Conservation (phyloP, 139 green algal species). For the Closterium sp. region DNA sequence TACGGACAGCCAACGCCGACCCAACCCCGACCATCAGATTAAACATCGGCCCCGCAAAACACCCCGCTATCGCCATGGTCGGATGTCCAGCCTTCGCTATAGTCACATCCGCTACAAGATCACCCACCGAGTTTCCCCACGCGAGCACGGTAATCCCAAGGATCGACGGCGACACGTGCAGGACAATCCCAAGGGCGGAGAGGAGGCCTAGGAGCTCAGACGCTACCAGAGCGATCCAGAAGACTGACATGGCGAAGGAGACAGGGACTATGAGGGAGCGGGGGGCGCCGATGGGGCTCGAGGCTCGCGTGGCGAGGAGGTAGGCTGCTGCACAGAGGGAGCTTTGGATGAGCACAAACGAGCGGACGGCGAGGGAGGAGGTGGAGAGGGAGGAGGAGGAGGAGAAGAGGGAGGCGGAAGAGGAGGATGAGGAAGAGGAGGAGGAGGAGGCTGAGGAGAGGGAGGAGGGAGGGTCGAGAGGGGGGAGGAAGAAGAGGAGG, state of each 20-base stretch:
- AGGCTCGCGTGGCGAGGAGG: not conserved
- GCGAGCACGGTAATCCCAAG: constrained; percentile 58
- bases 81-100: constrained; percentile 43
- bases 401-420: not conserved
- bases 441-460: constrained; percentile 24
- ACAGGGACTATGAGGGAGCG: not conserved
- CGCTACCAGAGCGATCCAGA: constrained; percentile 49
- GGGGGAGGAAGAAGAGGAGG: constrained; percentile 12
- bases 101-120: constrained; percentile 50
- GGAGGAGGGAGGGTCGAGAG: constrained; percentile 10
- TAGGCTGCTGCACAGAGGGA: not conserved
- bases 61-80: constrained; percentile 56
- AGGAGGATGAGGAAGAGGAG: not conserved
- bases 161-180: constrained; percentile 27
- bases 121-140: constrained; percentile 60
- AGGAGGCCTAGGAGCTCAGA: constrained; percentile 48
- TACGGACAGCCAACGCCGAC: constrained; percentile 41
- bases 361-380: constrained; percentile 3
- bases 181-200: constrained; percentile 37
- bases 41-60: constrained; percentile 59
- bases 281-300: not conserved
- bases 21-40: constrained; percentile 60
- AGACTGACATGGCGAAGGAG: constrained; percentile 27
- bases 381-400: not conserved
- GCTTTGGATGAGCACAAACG: constrained; percentile 16